phyloP scores from a whole-genome alignment of 2,329 filamentous ascomycete species.

The Hymenoscyphus infarciens region DNA sequence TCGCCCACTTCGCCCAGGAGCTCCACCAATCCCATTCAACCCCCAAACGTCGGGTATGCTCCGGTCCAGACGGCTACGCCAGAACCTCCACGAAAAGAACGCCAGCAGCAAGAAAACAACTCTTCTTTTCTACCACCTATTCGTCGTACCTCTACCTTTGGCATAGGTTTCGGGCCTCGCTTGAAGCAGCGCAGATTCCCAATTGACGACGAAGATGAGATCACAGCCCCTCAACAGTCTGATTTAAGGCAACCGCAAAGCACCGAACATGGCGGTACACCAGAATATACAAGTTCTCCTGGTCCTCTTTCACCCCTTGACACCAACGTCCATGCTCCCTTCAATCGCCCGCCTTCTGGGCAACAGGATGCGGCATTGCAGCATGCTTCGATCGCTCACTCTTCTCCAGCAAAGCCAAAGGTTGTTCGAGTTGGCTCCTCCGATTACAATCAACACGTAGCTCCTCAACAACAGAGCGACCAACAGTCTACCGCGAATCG shows the following conservation, averaged over 20 bases:
- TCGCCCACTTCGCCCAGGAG: constrained; percentile 3
- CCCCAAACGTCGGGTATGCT: not conserved
- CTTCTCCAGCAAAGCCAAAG: constrained; percentile 3
- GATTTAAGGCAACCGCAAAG: not conserved
- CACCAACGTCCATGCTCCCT: not conserved
- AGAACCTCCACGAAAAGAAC: constrained; percentile 5
- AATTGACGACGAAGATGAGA: constrained; percentile 26
- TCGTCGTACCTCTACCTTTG: constrained; percentile 55
- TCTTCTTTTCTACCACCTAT: constrained; percentile 54
- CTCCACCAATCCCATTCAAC: not conserved
- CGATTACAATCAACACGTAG: constrained; percentile 11
- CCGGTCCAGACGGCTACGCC: not conserved
- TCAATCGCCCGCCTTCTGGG: not conserved
- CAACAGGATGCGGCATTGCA: not conserved
- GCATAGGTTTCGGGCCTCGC: constrained; percentile 37
- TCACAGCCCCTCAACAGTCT: not conserved
- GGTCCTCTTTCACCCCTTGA: not conserved
- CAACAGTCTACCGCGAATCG: constrained; percentile 12
- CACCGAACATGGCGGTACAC: not conserved
- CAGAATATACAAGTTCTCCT: not conserved
- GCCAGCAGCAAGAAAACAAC: constrained; percentile 14
- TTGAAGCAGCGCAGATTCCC: constrained; percentile 30
- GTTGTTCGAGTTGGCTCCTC: constrained; percentile 15
- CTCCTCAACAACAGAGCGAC: constrained; percentile 10
- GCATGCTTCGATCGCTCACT: constrained; percentile 4